Percentiles rank a stretch among this genome's conserved stretches.
These are phyloP conservation scores for Marchantia paleacea DNA, from an alignment of 225 moss, liverwort and hornwort species.

Conservation along the genomic window DNA sequence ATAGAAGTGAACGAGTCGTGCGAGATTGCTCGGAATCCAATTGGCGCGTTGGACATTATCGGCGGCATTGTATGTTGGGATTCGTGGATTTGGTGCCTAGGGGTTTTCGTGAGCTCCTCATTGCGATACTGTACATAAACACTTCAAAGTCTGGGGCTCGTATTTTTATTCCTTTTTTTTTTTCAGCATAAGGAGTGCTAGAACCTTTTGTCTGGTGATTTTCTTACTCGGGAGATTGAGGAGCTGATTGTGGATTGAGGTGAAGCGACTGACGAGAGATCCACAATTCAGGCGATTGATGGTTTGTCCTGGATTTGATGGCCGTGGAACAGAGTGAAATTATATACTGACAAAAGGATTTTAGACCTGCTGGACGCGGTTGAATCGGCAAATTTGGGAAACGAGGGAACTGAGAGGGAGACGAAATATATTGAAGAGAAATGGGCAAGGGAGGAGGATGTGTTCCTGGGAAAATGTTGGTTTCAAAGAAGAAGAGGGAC, in stretches of 20 bases:
- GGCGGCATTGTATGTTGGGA: background rate
- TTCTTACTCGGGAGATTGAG: background rate
- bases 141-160: background rate
- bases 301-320: background rate
- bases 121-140: background rate
- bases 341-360: background rate
- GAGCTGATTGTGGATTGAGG: background rate
- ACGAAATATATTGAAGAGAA: background rate
- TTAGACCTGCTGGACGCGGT: background rate
- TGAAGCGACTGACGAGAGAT: background rate
- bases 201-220: background rate
- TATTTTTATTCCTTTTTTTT: background rate
- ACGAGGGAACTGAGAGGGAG: background rate
- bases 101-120: background rate
- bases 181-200: no score
- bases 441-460: constrained; percentile 39
- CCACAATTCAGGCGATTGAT: background rate
- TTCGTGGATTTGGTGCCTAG: background rate
- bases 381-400: background rate
- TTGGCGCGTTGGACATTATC: background rate
- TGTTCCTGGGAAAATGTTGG: constrained; percentile 19
- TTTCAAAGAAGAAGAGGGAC: constrained; percentile 7
- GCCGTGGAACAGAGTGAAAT: background rate
- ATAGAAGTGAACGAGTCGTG: background rate
- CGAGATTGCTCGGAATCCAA: constrained; percentile 1